Base-by-base conservation (phyloP, 495 filamentous ascomycete genomes). In the Hapsidospora chrysogenum region DNA sequence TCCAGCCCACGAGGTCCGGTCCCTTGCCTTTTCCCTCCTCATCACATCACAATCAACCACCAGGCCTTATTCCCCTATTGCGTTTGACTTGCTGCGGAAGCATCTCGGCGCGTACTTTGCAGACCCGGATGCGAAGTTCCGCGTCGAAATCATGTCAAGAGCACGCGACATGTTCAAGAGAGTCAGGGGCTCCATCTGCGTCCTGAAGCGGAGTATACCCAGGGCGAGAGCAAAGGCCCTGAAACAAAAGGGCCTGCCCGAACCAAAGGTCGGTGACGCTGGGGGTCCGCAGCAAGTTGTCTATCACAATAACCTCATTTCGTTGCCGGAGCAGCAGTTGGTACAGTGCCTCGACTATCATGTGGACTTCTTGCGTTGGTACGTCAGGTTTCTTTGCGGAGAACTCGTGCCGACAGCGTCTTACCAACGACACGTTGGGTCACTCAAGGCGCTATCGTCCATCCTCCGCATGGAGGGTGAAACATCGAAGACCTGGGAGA, bases 391-490 rank as follows among this genome's bases (percentile, higher is more conserved):
- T 41, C 49, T 97, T n/a, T 57, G 65, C 26, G 50, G 53, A 9
- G 83, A 93, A 44, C 56, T 97, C 17, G 55, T 70, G 22, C 72
- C 85, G 1, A 80, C 75, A 0, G 67, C 79, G 11, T 81, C 82
- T 13, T 96, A 95, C 43, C 82, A 87, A 42, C 74, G 83, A 9
- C 85, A 87, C 41, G 78, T 84, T n/a, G 79, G 72, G 1, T 73
- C 82, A 1, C 46, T 94, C 23, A 84, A 74, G 35, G 68, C 76
- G 0, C 48, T 89, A 25, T 49, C 54, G 1, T 56, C 78, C 9
- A 40, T 85, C 1, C 41, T 85, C 2, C 67, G 67, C 19, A 71
- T 76, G 9, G 53, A 40, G 32, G 38, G 29, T 10, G 44, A 37
- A 18, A 27, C 4, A 5, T 14, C 22, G 15, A 39, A 39, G 17